These are phyloP conservation scores for Pulveroboletus sp. DNA, from an alignment of 1,284 basidiomycete species.

Conservation along the genomic window DNA sequence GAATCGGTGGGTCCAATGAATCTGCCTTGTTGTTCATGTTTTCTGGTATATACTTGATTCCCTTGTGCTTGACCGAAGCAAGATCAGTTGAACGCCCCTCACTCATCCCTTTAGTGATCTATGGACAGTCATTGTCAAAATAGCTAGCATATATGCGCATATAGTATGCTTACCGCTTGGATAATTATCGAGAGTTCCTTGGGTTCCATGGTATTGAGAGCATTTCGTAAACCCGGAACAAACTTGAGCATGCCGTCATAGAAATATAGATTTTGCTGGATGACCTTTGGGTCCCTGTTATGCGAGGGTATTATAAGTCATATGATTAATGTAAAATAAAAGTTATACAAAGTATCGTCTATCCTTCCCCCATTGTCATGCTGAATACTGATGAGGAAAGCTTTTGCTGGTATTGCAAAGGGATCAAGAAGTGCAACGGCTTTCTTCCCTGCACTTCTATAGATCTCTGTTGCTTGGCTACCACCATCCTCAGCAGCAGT, in stretches of 20 bases:
- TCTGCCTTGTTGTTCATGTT: background rate
- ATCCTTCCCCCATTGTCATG: background rate
- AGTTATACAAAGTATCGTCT: background rate
- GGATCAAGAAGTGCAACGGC: background rate
- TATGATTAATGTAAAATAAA: background rate
- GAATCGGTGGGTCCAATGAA: background rate
- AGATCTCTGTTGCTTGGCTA: background rate
- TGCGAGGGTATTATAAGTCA: too few relatives aligned
- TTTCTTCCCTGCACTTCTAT: background rate
- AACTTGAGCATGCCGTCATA: background rate
- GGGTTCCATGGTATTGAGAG: background rate
- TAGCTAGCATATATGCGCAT: background rate
- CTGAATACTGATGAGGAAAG: background rate
- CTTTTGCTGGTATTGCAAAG: background rate
- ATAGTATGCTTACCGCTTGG: background rate
- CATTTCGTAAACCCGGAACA: background rate
- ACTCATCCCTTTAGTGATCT: slow-evolving; percentile 2
- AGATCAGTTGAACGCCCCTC: background rate
- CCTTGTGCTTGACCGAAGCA: background rate
- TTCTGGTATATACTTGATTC: background rate
- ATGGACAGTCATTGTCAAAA: background rate
- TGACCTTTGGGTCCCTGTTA: background rate
- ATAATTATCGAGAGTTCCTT: background rate
- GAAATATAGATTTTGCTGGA: background rate
- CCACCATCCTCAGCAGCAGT: too few relatives aligned